A percentile compares a stretch with the other conserved stretches of the same genome.
Conservation (phyloP, 2,329 filamentous ascomycete species). For the Penicillium sclerotiorum region DNA sequence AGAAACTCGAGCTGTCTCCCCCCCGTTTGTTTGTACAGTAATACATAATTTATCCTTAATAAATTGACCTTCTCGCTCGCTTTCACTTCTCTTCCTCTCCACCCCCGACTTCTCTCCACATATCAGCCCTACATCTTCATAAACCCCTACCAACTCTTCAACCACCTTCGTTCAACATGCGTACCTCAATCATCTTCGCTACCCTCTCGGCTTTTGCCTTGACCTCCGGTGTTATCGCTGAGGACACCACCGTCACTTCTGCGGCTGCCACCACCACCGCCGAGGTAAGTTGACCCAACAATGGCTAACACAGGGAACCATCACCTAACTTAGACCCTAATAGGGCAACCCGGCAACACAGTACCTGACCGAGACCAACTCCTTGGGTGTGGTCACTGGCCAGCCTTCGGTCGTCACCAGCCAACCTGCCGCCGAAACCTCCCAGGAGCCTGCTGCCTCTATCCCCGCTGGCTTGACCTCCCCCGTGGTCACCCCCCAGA, state of each 20-base stretch:
- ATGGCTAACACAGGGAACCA: background rate
- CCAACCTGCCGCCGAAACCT: conserved; percentile 33
- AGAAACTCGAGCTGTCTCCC: background rate
- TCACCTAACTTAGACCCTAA: conserved; percentile 10
- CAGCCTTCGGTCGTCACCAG: conserved; percentile 42
- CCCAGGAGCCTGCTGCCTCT: conserved; percentile 41
- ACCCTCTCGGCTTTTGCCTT: conserved; percentile 48
- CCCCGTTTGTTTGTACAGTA: conserved; percentile 1
- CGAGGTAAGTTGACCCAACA: background rate
- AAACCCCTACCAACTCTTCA: background rate
- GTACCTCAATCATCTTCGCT: conserved; percentile 47
- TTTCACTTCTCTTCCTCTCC: background rate
- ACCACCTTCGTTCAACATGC: conserved; percentile 44
- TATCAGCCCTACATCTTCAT: conserved; percentile 4
- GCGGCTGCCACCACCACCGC: background rate
- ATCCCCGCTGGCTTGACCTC: conserved; percentile 46
- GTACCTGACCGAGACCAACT: conserved; percentile 53
- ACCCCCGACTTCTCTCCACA: conserved; percentile 3
- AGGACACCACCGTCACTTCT: conserved; percentile 28
- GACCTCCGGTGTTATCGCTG: conserved; percentile 40
- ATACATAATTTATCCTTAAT: background rate
- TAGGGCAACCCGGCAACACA: conserved; percentile 49
- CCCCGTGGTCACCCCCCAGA: conserved; percentile 26
- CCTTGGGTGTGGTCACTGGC: conserved; percentile 53
- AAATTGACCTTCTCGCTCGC: background rate